Evolutionary conservation across 2,329 filamentous ascomycete genomes (phyloP).

Genomic region (Ophiostoma tasmaniense): DNA sequence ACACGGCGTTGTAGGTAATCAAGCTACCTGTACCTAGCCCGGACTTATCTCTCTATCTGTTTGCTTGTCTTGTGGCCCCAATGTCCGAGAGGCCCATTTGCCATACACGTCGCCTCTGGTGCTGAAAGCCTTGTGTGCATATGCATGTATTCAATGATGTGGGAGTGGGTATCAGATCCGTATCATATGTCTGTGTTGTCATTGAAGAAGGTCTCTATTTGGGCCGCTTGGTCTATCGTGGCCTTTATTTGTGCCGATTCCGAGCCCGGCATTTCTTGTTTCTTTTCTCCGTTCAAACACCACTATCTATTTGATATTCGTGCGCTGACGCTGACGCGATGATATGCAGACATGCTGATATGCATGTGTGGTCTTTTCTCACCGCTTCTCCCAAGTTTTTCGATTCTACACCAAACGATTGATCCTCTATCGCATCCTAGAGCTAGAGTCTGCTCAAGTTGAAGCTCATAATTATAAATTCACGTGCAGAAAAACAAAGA

Average conservation of each 20-base stretch:
- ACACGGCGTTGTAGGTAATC: no score
- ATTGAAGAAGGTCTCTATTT: background rate
- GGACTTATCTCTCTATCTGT: background rate
- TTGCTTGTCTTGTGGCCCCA: background rate
- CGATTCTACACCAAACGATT: background rate
- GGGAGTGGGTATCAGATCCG: background rate
- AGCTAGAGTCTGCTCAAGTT: no score
- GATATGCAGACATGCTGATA: slow-evolving; percentile 3
- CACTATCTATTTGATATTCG: background rate
- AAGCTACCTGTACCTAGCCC: background rate
- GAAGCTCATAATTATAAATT: no score
- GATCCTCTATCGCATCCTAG: background rate
- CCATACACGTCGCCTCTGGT: background rate
- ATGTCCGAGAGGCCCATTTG: background rate
- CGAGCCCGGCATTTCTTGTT: no score
- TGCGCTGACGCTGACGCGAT: background rate
- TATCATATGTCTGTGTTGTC: background rate
- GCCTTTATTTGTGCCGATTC: background rate
- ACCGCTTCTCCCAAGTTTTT: background rate
- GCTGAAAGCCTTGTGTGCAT: background rate
- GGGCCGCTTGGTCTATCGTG: background rate
- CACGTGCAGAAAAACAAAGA: no score
- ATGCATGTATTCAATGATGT: background rate
- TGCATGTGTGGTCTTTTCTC: background rate
- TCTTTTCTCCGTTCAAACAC: no score